Evolutionary conservation across 352 stramenopile species (phyloP), one percentile per base, ranked within the genome.

Genomic region (Phytophthora lateralis): DNA sequence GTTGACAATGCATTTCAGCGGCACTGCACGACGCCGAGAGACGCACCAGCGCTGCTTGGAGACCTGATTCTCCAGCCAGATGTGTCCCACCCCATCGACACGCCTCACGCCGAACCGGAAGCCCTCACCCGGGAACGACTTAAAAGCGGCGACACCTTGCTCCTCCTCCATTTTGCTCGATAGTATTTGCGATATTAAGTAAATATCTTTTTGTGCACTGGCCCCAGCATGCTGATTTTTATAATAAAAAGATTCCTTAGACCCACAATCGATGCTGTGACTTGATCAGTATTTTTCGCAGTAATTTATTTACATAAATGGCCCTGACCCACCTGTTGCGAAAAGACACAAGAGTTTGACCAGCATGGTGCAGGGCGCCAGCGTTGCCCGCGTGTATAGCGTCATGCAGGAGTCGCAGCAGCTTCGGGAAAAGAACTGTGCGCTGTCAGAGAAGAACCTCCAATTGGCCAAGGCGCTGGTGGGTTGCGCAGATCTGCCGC

Each of bases 401-500:
- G 66, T 88, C 49, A 80, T 90, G 61, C 73, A 89, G 44, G 83
- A 92, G 62, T 52, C 88, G 46, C 69, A 86, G 43, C 69, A 74
- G 49, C 53, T 92, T 21, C 77, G 81, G 27, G 68, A 73, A 14
- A 72, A 87, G 39, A 69, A 74, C 3, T 52, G 35, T 12, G 65
- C 55, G 42, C 66, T 88, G 7, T 71, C 76, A 6, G 68, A 82
- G 37, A 89, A 78, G 48, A 92, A 92, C 63, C 63, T 66, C 29
- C 66, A 88, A 9, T 59, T 92, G 24, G 83, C 83, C 2, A 89
- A 84, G 67, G 73, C 82, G 39, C 45, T 92, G 76, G 83, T 87
- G 26, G 48, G 69, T 54, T 44, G 41, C 24, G 24, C 37, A 32
- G n/a, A 15, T 20, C 10, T 34, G 11, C 20, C 21, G 17, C 14